phyloP scores from a whole-genome alignment of 768 basidiomycete genomes.

The Mycena kentingensis region DNA sequence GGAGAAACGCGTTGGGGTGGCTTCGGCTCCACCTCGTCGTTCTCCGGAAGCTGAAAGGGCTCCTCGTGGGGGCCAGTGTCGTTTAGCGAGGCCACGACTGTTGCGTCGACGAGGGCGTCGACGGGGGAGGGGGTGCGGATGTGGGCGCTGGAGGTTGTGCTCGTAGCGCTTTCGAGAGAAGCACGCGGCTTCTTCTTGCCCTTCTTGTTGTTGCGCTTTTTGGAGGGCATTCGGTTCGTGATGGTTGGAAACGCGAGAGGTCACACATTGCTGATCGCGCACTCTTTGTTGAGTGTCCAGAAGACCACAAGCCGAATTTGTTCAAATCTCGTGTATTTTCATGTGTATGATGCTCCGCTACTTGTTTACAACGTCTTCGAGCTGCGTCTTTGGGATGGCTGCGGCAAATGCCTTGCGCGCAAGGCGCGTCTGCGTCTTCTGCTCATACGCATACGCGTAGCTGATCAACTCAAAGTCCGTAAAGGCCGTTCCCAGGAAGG shows the following conservation, averaged over 20 bases:
- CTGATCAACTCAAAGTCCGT: conserved; percentile 59
- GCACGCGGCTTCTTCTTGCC: conserved; percentile 27
- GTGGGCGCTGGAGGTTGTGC: not conserved
- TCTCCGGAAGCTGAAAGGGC: too few species aligned
- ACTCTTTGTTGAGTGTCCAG: too few species aligned
- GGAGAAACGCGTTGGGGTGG: too few species aligned
- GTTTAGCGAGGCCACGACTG: conserved; percentile 5
- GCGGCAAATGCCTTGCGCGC: conserved; percentile 48
- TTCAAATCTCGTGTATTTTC: too few species aligned
- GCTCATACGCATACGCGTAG: conserved; percentile 66
- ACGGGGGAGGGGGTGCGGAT: conserved; percentile 8
- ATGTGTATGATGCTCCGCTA: not conserved
- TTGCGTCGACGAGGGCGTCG: not conserved
- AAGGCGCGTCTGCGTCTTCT: conserved; percentile 55
- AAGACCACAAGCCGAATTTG: too few species aligned
- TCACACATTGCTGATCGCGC: too few species aligned
- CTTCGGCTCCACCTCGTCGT: too few species aligned
- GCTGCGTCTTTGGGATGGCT: conserved; percentile 58
- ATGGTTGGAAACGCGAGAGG: too few species aligned
- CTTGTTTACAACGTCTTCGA: conserved; percentile 36
- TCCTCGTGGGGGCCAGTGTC: not conserved
- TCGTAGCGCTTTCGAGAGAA: conserved; percentile 14
- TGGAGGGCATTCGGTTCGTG: too few species aligned
- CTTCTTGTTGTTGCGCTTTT: conserved; percentile 46
- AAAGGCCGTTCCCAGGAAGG: conserved; percentile 63